Conservation (phyloP, 306 rosid species). For the Vicia sativa region DNA sequence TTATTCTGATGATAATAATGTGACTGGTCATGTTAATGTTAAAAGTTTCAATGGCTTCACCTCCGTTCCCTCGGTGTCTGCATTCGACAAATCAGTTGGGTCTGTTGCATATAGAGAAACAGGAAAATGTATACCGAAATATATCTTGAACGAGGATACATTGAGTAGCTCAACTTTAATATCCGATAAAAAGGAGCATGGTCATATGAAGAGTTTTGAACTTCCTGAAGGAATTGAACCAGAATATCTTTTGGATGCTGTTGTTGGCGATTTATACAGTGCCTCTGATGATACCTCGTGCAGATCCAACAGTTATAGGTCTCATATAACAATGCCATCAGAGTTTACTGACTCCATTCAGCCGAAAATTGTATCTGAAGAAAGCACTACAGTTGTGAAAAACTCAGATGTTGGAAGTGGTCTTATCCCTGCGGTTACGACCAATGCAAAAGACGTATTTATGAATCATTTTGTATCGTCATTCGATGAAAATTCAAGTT, state of each 20-base stretch:
- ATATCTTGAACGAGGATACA: constrained; percentile 43
- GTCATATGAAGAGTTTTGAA: constrained; percentile 37
- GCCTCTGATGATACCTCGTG: constrained; percentile 52
- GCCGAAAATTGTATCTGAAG: constrained; percentile 49
- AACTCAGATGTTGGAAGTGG: constrained; percentile 39
- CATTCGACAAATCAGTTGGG: constrained; percentile 66
- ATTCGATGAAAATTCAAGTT: constrained; percentile 44
- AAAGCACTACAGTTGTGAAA: constrained; percentile 29
- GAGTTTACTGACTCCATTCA: constrained; percentile 40
- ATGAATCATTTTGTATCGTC: constrained; percentile 33
- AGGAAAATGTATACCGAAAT: constrained; percentile 39
- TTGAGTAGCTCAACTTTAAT: constrained; percentile 43
- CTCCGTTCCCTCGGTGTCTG: constrained; percentile 55
- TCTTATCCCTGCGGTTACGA: constrained; percentile 35
- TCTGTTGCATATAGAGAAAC: constrained; percentile 41
- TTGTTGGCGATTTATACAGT: constrained; percentile 44
- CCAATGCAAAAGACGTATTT: constrained; percentile 31
- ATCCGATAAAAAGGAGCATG: constrained; percentile 40
- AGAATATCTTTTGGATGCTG: constrained; percentile 53
- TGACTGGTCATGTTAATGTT: constrained; percentile 27
- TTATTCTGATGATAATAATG: constrained; percentile 35
- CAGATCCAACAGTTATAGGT: constrained; percentile 40
- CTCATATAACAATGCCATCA: constrained; percentile 38
- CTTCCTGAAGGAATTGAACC: constrained; percentile 37
- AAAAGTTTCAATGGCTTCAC: constrained; percentile 38